Conservation (phyloP, 164 flowering plant species). For the Umbilicus rupestris region DNA sequence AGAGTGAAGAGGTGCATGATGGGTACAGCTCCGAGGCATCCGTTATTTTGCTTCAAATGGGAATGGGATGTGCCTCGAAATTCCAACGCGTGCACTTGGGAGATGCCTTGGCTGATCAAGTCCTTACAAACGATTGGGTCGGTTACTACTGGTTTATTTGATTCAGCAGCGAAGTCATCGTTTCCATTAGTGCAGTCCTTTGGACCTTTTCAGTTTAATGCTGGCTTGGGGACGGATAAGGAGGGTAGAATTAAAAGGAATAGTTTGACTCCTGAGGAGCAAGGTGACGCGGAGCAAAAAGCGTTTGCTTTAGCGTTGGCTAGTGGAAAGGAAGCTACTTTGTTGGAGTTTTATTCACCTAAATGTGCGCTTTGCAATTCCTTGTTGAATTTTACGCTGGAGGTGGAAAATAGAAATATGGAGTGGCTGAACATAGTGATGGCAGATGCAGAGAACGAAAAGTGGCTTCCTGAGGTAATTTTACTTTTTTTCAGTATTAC, state of each 20-base stretch:
- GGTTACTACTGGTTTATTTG: slow-evolving; percentile 28
- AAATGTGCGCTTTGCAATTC: slow-evolving; percentile 86
- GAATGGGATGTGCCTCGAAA: slow-evolving; percentile 45
- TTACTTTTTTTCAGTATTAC: background rate
- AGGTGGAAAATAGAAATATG: slow-evolving; percentile 59
- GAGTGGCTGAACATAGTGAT: slow-evolving; percentile 81
- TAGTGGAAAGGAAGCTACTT: slow-evolving; percentile 72
- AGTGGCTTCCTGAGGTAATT: slow-evolving; percentile 99
- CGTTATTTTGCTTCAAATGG: slow-evolving; percentile 58
- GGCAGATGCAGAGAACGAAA: slow-evolving; percentile 94
- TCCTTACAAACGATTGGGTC: slow-evolving; percentile 50
- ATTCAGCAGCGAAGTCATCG: slow-evolving; percentile 26
- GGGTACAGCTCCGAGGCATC: slow-evolving; percentile 21
- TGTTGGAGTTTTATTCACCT: slow-evolving; percentile 89
- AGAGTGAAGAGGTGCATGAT: background rate
- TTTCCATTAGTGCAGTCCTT: slow-evolving; percentile 14
- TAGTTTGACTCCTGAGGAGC: slow-evolving; percentile 46
- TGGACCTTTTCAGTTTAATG: slow-evolving; percentile 13
- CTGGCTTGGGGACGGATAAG: slow-evolving; percentile 8
- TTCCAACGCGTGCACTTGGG: slow-evolving; percentile 35
- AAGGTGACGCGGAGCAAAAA: slow-evolving; percentile 82
- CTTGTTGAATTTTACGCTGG: slow-evolving; percentile 46
- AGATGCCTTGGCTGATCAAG: slow-evolving; percentile 68
- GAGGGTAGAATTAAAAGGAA: slow-evolving; percentile 12
- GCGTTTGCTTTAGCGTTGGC: slow-evolving; percentile 79